A percentile compares a stretch with the other conserved stretches of the same genome.
Conservation (phyloP, 2,329 filamentous ascomycete species). For the Fusarium chaquense region DNA sequence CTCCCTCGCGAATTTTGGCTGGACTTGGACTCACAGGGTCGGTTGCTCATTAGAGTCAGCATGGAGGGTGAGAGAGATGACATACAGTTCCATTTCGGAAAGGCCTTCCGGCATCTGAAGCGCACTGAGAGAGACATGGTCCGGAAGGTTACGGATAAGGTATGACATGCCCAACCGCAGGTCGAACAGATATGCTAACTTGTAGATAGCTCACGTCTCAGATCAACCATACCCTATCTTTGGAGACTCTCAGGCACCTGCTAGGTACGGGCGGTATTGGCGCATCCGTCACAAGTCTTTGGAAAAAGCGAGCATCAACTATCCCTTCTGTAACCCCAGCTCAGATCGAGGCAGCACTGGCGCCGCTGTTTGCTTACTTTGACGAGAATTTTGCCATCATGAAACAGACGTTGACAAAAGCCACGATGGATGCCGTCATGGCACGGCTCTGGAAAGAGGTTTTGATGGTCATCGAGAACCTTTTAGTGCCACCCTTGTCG, state of each 20-base stretch:
- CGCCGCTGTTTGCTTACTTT: conserved; percentile 91
- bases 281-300: conserved; percentile 78
- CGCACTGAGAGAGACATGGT: conserved; percentile 98
- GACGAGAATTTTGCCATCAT: conserved; percentile 99
- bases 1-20: conserved; percentile 97
- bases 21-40: conserved; percentile 93
- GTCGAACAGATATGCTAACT: conserved; percentile 20
- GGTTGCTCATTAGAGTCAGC: conserved; percentile 88
- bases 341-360: conserved; percentile 84
- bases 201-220: conserved; percentile 81
- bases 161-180: conserved; percentile 54
- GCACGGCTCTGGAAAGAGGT: conserved; percentile 98
- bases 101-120: conserved; percentile 94
- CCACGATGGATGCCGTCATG: conserved; percentile 99
- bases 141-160: conserved; percentile 97
- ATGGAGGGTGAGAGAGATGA: conserved; percentile 99
- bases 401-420: conserved; percentile 94
- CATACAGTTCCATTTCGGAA: conserved; percentile 98
- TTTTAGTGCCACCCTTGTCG: conserved; percentile 92
- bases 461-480: conserved; percentile 86
- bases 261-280: conserved; percentile 77
- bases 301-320: conserved; percentile 70
- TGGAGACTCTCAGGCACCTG: conserved; percentile 80
- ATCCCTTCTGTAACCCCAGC: conserved; percentile 71
- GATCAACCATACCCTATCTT: conserved; percentile 89